A percentile compares a stretch with the other conserved stretches of the same genome.
Evolutionary conservation across 257 asterid species (phyloP).

Genomic region (Linaria vulgaris): DNA sequence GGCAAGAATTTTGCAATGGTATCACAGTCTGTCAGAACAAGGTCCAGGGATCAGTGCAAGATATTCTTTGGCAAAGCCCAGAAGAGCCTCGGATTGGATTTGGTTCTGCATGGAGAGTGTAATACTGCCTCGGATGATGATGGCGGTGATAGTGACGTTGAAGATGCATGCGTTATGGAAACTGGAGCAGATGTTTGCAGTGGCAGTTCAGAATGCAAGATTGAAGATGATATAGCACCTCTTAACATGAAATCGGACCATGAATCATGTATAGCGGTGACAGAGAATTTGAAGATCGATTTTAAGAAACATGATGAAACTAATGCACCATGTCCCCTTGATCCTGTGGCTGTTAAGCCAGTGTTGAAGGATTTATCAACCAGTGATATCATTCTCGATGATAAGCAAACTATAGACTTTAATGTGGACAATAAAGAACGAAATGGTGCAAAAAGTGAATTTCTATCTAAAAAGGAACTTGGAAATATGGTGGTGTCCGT

Average conservation of each 20-base stretch:
- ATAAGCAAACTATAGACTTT: constrained; percentile 39
- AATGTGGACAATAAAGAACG: constrained; percentile 28
- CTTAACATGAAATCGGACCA: constrained; percentile 29
- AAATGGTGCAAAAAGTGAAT: constrained; percentile 28
- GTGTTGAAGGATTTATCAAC: constrained; percentile 26
- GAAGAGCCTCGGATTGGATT: constrained; percentile 77
- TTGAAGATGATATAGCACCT: constrained; percentile 40
- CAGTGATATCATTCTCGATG: constrained; percentile 30
- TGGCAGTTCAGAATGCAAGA: constrained; percentile 43
- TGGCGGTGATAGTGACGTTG: constrained; percentile 69
- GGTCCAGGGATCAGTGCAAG: constrained; percentile 82
- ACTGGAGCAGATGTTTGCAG: constrained; percentile 39
- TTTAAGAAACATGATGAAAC: constrained; percentile 33
- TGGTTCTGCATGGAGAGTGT: constrained; percentile 40
- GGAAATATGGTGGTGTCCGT: constrained; percentile 26
- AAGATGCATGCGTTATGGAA: constrained; percentile 61
- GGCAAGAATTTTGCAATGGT: constrained; percentile 82
- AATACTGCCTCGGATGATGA: constrained; percentile 42
- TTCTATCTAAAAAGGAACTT: constrained; percentile 27
- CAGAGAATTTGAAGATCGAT: constrained; percentile 37
- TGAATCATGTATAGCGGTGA: constrained; percentile 37
- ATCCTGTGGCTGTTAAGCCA: constrained; percentile 35
- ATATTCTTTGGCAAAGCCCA: constrained; percentile 83
- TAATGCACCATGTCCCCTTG: constrained; percentile 33
- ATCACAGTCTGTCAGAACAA: constrained; percentile 62